Conservation (phyloP, 2,329 filamentous ascomycete species). For the Colletotrichum sublineola region DNA sequence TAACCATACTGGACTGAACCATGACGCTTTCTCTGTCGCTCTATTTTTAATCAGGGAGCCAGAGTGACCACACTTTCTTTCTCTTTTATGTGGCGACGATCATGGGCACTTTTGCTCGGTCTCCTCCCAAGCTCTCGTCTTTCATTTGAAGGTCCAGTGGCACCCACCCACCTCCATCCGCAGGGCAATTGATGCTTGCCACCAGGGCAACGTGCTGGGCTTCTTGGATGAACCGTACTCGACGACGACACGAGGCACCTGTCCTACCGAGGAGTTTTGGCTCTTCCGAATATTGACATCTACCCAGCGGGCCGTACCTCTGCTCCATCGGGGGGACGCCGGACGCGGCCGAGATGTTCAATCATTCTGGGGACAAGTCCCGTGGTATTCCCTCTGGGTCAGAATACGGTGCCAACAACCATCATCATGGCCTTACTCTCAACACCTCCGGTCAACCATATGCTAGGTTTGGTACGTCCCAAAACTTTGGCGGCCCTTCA, state of each 20-base stretch:
- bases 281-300: constrained; percentile 54
- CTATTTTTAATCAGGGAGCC: constrained; percentile 41
- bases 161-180: constrained; percentile 28
- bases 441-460: constrained; percentile 52
- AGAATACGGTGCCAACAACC: constrained; percentile 34
- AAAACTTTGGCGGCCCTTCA: constrained; percentile 47
- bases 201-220: constrained; percentile 46
- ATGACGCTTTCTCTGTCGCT: constrained; percentile 43
- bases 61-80: constrained; percentile 36
- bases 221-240: constrained; percentile 42
- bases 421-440: constrained; percentile 42
- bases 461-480: constrained; percentile 51
- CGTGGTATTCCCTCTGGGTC: constrained; percentile 48
- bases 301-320: constrained; percentile 52
- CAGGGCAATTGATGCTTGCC: constrained; percentile 47
- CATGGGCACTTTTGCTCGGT: constrained; percentile 55
- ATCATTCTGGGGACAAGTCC: constrained; percentile 51
- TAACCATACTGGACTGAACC: constrained; percentile 38
- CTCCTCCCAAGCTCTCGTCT: constrained; percentile 50
- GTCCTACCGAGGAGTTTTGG: constrained; percentile 55
- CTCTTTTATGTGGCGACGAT: constrained; percentile 50
- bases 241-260: constrained; percentile 45
- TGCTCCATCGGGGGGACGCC: constrained; percentile 49
- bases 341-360: constrained; percentile 55
- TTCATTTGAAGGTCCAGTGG: constrained; percentile 49